phyloP scores from a whole-genome alignment of 495 filamentous ascomycete species.

The Aspergillus leporis region DNA sequence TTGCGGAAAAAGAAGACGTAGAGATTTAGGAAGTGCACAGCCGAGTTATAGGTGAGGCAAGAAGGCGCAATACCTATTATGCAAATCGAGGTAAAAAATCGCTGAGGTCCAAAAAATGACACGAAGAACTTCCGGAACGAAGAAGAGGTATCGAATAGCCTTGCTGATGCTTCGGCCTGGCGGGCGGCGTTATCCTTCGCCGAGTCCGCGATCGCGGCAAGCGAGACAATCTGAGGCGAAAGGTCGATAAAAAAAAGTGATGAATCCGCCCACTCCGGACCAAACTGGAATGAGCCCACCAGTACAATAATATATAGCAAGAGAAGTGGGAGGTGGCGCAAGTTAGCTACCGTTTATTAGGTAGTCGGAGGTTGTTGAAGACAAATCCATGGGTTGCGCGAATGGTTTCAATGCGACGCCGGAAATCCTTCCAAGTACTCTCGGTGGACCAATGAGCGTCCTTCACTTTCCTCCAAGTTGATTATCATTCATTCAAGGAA shows the following conservation, averaged over 20 bases:
- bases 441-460: not conserved
- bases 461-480: not conserved
- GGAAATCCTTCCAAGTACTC: slow-evolving; percentile 6
- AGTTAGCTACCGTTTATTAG: not conserved
- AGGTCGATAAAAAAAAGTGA: not conserved
- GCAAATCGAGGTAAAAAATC: not conserved
- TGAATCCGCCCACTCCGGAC: not conserved
- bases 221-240: slow-evolving; percentile 1
- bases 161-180: slow-evolving; percentile 3
- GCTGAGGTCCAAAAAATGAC: not conserved
- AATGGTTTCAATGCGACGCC: slow-evolving; percentile 15
- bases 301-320: not conserved
- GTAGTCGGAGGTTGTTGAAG: slow-evolving; percentile 3
- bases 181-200: slow-evolving; percentile 19
- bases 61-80: not conserved
- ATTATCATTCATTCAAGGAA: too few species aligned
- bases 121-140: not conserved
- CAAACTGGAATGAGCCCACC: slow-evolving; percentile 7
- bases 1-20: not conserved
- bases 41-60: not conserved
- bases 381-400: slow-evolving; percentile 14
- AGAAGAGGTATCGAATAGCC: not conserved
- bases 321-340: slow-evolving; percentile 8
- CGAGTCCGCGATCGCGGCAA: slow-evolving; percentile 24
- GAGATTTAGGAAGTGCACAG: not conserved